Conservation (phyloP, 2,329 filamentous ascomycete species). For the Neopestalotiopsis sp. region DNA sequence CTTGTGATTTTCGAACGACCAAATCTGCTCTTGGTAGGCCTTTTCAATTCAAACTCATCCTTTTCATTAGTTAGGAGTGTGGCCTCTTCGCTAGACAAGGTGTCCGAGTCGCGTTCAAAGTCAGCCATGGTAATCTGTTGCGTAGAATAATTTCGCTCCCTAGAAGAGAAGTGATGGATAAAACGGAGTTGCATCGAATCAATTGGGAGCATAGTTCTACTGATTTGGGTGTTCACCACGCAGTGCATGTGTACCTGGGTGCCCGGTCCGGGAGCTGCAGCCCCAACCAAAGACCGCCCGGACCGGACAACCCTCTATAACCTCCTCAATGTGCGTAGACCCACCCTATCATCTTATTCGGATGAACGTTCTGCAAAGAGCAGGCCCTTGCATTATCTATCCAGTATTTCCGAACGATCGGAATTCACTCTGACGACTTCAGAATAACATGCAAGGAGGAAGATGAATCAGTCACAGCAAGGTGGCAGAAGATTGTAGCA, state of each 20-base stretch:
- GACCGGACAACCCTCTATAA: background rate
- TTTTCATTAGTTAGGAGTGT: background rate
- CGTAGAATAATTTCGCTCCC: background rate
- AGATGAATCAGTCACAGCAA: background rate
- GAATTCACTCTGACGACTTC: background rate
- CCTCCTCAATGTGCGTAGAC: background rate
- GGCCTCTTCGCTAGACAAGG: background rate
- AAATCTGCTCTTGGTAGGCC: background rate
- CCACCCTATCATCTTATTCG: background rate
- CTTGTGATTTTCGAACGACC: background rate
- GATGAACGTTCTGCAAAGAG: background rate
- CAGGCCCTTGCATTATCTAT: background rate
- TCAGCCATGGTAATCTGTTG: background rate
- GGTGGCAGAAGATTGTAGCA: no score
- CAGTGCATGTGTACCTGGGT: background rate
- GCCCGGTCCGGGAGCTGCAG: background rate
- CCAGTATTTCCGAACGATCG: background rate
- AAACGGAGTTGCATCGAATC: background rate
- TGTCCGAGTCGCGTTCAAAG: background rate
- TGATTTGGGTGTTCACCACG: background rate
- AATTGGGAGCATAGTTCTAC: background rate
- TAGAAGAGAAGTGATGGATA: background rate
- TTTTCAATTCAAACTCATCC: background rate
- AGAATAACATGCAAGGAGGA: background rate
- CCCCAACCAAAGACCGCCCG: background rate